Conservation (phyloP, 2,329 filamentous ascomycete genomes). For the Aspergillus luchuensis region DNA sequence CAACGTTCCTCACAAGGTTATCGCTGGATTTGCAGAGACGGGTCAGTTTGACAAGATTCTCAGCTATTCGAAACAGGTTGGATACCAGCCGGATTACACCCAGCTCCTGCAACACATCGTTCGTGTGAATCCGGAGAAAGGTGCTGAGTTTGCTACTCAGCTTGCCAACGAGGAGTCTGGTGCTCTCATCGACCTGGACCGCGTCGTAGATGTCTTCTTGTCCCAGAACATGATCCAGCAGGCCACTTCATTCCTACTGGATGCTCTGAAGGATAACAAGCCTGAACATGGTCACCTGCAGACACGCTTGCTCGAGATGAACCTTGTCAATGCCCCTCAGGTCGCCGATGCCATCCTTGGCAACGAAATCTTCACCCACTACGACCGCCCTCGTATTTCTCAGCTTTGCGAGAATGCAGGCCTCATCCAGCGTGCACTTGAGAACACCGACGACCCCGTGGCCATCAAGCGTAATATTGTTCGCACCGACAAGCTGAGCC, state of each 20-base stretch:
- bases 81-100: constrained; percentile 95
- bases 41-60: constrained; percentile 97
- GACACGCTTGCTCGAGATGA: constrained; percentile 96
- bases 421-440: constrained; percentile 80
- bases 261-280: constrained; percentile 91
- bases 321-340: constrained; percentile 91
- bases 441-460: constrained; percentile 89
- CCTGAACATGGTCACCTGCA: constrained; percentile 92
- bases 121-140: constrained; percentile 88
- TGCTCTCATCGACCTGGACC: constrained; percentile 86
- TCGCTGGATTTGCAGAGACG: constrained; percentile 91
- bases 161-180: constrained; percentile 87
- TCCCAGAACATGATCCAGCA: constrained; percentile 97
- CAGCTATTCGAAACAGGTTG: constrained; percentile 79
- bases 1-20: constrained; percentile 88
- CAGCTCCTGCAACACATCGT: constrained; percentile 90
- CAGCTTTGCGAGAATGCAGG: constrained; percentile 91
- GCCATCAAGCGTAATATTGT: constrained; percentile 89
- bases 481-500: constrained; percentile 78
- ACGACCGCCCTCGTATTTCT: constrained; percentile 87
- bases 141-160: constrained; percentile 88
- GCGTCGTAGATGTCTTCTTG: constrained; percentile 96
- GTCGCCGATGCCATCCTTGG: constrained; percentile 97
- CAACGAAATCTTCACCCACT: constrained; percentile 98
- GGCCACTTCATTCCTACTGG: constrained; percentile 94